phyloP scores from a whole-genome alignment of 768 basidiomycete genomes.

The Clavulina sp. region DNA sequence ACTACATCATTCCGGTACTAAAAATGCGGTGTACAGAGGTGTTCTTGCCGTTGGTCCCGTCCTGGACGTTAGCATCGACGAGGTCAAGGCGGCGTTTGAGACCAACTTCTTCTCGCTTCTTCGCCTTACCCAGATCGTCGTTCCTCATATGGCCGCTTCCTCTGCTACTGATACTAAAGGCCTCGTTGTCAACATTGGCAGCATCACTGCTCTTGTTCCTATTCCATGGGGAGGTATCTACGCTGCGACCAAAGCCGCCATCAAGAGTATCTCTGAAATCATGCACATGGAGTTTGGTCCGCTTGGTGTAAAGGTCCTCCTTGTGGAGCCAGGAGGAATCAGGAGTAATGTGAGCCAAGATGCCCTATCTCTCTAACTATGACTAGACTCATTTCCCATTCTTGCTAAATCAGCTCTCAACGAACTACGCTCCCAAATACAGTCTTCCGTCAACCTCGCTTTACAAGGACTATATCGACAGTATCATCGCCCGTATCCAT shows the following conservation, averaged over 20 bases:
- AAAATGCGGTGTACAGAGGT: neutral
- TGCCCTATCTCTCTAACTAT: neutral
- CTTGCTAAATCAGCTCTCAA: neutral
- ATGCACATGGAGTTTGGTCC: neutral
- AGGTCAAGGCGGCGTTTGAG: constrained; percentile 17
- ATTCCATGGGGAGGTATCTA: neutral
- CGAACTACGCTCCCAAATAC: neutral
- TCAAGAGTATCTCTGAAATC: neutral
- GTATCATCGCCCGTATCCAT: neutral
- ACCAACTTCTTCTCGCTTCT: constrained; percentile 19
- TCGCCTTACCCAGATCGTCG: neutral
- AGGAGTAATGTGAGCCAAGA: neutral
- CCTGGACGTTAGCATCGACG: constrained; percentile 15
- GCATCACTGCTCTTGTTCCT: neutral
- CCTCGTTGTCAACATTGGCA: constrained; percentile 1
- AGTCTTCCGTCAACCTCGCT: neutral
- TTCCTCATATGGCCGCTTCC: neutral
- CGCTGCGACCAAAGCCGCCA: neutral
- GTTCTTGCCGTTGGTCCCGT: constrained; percentile 10
- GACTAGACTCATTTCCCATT: neutral
- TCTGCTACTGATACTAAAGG: neutral
- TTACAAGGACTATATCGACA: neutral
- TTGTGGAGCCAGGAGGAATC: neutral
- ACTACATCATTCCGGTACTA: too few species aligned
- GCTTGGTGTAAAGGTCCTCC: neutral